Evolutionary conservation across 208 protist species (phyloP).

Genomic region (Giardia duodenalis): DNA sequence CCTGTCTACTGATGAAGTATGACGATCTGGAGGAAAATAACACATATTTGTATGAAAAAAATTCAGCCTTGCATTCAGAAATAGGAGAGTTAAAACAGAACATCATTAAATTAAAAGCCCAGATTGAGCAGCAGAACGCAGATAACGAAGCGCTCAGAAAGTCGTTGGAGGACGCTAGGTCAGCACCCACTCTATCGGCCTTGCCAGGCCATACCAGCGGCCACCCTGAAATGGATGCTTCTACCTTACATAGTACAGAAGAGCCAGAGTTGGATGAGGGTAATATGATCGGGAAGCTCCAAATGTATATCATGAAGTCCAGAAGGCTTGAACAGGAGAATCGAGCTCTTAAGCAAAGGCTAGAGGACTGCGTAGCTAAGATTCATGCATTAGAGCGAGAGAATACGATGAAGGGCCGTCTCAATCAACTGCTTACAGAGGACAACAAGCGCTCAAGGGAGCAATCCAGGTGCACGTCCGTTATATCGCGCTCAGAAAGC

Average conservation of each 20-base stretch:
- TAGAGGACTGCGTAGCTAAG: not conserved
- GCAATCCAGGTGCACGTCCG: not conserved
- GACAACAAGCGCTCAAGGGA: not conserved
- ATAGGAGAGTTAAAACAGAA: not conserved
- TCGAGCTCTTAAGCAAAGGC: not conserved
- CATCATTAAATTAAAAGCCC: not conserved
- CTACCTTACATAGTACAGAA: no score
- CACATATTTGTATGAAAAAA: not conserved
- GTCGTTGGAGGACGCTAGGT: not conserved
- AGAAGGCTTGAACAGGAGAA: not conserved
- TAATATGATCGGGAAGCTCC: not conserved
- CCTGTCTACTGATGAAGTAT: not conserved
- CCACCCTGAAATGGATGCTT: no score
- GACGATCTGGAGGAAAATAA: not conserved
- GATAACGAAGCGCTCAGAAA: not conserved
- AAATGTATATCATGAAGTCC: not conserved
- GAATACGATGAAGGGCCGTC: not conserved
- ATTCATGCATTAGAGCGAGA: not conserved
- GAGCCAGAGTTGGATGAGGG: no score
- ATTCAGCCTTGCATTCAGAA: not conserved
- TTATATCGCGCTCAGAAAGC: not conserved
- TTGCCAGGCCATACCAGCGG: no score
- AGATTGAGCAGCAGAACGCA: not conserved
- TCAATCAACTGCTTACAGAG: not conserved
- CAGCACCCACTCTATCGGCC: not conserved